phyloP scores from a whole-genome alignment of 2,329 filamentous ascomycete species.

The Eutypa lata region DNA sequence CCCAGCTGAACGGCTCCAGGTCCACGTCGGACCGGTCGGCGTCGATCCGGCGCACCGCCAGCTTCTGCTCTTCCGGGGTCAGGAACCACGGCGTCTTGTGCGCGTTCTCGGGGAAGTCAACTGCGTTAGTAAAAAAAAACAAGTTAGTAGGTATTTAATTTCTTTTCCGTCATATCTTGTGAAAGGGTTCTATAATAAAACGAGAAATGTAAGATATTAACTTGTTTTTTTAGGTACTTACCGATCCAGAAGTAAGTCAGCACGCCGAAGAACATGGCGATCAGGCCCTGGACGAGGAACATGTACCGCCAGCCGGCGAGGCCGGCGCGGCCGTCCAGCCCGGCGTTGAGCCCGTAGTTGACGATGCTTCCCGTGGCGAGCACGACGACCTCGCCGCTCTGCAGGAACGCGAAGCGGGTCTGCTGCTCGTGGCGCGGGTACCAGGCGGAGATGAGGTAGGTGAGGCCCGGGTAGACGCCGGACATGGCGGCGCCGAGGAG shows the following conservation, averaged over 20 bases:
- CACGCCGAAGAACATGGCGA: conserved; percentile 57
- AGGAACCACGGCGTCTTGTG: conserved; percentile 57
- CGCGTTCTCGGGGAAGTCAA: conserved; percentile 64
- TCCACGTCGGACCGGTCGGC: conserved; percentile 59
- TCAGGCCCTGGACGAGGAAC: conserved; percentile 64
- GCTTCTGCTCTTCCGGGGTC: conserved; percentile 48
- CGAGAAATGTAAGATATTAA: no score
- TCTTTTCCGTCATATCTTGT: no score
- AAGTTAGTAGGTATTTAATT: no score
- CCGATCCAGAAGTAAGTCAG: conserved; percentile 68
- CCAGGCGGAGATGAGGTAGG: conserved; percentile 54
- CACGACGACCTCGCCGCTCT: conserved; percentile 62
- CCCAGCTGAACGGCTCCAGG: conserved; percentile 53
- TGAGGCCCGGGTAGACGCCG: conserved; percentile 50
- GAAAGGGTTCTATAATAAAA: no score
- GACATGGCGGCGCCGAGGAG: conserved; percentile 63
- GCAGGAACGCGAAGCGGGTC: conserved; percentile 62
- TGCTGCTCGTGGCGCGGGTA: conserved; percentile 65
- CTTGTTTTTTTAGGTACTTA: no score
- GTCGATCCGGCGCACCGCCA: conserved; percentile 57
- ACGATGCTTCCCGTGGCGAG: conserved; percentile 65
- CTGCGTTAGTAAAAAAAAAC: no score
- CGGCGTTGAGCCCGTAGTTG: conserved; percentile 68
- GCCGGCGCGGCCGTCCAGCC: conserved; percentile 52
- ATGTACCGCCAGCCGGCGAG: conserved; percentile 67